Evolutionary conservation across 2,329 filamentous ascomycete genomes (phyloP), one percentile per base, ranked within the genome.

Genomic region (Lasiodiplodia hormozganensis): DNA sequence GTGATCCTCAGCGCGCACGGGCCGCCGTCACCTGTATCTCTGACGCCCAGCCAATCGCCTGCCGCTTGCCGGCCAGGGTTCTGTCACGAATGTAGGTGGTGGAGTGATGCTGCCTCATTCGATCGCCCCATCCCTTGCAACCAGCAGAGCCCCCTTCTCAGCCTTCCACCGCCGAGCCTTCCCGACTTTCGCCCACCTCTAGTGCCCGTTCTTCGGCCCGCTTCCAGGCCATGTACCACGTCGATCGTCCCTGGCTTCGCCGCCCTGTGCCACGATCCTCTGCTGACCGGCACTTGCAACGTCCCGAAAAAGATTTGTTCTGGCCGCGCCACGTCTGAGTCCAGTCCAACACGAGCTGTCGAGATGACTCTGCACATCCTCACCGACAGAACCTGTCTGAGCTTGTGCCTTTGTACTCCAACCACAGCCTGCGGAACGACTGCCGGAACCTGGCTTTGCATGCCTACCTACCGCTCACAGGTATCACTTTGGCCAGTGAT

Each of bases 201-300:
- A 49, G 40, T 40, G 25, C 38, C 23, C 56, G 56, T 36, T 43
- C 23, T 49, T 47, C 58, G 58, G 58, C 40, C 58, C 43, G 58
- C 58, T 34, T 34, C 58, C 40, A 60, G 40, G 57, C 43, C 38
- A n/a, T 51, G 34, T 18, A 49, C 28, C 28, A 16, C 47, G 60
- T 36, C 28, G 43, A 52, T 52, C 47, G 4, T 28, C 43, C 58
- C 43, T 51, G 58, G 21, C 38, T 18, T 34, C 34, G 34, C 34
- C 54, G 56, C 21, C 8, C 23, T 43, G 56, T 60, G 56, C 56
- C 56, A 60, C 56, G 43, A 43, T 60, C 56, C 56, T 60, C 56
- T n/a, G 56, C 56, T 64, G 60, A 64, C 60, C 60, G 60, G 60
- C 51, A 52, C 14, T 21, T 21, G 11, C 14, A 47, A 52, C 36